Percentiles rank a stretch among this genome's conserved stretches.
Conservation (phyloP, 192 early-diverging fungal genomes). For the Gryganskiella cystojenkinii region DNA sequence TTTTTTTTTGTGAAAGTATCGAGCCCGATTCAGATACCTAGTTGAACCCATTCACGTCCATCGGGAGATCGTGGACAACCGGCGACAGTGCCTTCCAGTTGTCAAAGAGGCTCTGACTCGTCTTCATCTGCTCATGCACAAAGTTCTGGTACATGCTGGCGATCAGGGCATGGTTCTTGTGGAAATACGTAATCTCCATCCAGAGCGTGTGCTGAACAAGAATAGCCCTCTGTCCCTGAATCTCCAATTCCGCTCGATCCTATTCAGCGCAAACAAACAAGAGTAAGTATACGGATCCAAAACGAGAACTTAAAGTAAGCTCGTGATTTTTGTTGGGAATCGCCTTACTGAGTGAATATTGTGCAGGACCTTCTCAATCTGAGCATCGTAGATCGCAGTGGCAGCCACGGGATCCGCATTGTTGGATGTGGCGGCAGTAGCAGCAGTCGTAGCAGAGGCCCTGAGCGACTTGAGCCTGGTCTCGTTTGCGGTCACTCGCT, state of each 20-base stretch:
- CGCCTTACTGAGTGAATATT: constrained; percentile 40
- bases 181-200: constrained; percentile 67
- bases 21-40: background rate
- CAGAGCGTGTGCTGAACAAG: constrained; percentile 67
- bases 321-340: too few relatives aligned
- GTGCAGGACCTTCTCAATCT: constrained; percentile 40
- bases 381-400: constrained; percentile 24
- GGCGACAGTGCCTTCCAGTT: constrained; percentile 62
- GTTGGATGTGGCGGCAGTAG: constrained; percentile 6
- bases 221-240: constrained; percentile 57
- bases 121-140: constrained; percentile 67
- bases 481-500: constrained; percentile 62
- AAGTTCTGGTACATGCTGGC: constrained; percentile 69
- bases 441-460: constrained; percentile 48
- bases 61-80: constrained; percentile 60
- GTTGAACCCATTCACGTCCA: constrained; percentile 60
- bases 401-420: constrained; percentile 23
- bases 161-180: constrained; percentile 67
- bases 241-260: constrained; percentile 62
- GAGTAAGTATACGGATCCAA: background rate
- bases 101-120: constrained; percentile 59
- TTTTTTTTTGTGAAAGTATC: background rate
- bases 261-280: constrained; percentile 15
- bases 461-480: constrained; percentile 58
- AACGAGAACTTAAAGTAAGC: too few relatives aligned